Evolutionary conservation across 108 stramenopile species (phyloP), one percentile per base, ranked within the genome.

Genomic region (Aureococcus anophagefferens): DNA sequence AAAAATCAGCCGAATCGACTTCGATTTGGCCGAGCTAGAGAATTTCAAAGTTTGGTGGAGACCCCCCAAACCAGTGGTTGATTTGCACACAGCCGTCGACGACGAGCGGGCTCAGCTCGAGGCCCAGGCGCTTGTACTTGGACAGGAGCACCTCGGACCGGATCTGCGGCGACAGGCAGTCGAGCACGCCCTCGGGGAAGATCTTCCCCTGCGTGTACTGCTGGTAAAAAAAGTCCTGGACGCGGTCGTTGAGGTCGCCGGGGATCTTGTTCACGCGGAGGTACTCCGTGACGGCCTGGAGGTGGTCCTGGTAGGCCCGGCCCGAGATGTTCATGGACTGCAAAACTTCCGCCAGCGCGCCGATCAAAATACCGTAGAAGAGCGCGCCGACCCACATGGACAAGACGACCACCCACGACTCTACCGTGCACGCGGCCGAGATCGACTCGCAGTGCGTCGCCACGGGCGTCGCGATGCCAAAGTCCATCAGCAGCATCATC

Each of bases 401-500:
- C 15, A 70, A 68, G 0, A 87, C 78, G 18, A 84, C 85, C 14
- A 79, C 74, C 86, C 86, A 87, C 63, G 82, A 67, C 72, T 87
- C 86, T 16, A 87, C 80, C 18, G 66, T 68, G 68, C 86, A 87
- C 86, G 84, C 85, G 25, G 81, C 74, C 25, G 79, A 67, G 33
- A 67, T 68, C 31, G 78, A 63, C 34, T 83, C 81, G 66, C 86
- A 87, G 65, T 74, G 76, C 67, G 69, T 79, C 62, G 79, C 85
- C n/a, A n/a, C n/a, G n/a, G n/a, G n/a, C 75, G 86, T 84, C 18
- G 86, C 84, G 5, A 84, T 87, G 70, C 85, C 83, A 66, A 87
- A 87, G 33, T 84, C 86, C 69, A 87, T 85, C 82, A 83, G 83
- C 33, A 87, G 84, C 86, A 87, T 87, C 62, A 85, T 84, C 33